These are phyloP conservation scores for Taphrina sp. DNA, from an alignment of 1,139 yeast genomes.

Conservation along the genomic window DNA sequence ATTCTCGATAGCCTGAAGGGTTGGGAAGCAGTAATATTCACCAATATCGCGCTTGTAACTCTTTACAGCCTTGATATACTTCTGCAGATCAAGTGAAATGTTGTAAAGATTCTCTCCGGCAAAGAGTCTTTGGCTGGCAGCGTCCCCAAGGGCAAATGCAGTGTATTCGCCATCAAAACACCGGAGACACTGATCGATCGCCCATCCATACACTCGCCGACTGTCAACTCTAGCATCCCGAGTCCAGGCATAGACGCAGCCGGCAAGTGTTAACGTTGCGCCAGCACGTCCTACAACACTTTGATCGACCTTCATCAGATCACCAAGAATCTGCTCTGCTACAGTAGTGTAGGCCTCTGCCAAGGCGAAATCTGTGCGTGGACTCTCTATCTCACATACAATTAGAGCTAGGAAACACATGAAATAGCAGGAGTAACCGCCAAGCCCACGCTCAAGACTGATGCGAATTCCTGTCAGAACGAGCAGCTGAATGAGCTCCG, in stretches of 20 bases:
- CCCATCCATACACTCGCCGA: background rate
- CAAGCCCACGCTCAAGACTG: conserved; percentile 4
- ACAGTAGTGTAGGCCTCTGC: conserved; percentile 2
- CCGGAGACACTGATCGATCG: conserved; percentile 11
- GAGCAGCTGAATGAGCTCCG: conserved; percentile 1
- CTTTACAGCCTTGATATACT: conserved; percentile 10
- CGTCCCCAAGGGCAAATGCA: conserved; percentile 23
- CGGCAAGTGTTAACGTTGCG: conserved; percentile 8
- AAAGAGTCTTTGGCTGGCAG: background rate
- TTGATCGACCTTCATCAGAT: conserved; percentile 5
- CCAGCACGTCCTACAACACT: conserved; percentile 1
- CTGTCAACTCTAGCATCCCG: conserved; percentile 12
- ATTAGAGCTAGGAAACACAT: conserved; percentile 5
- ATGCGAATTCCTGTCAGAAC: conserved; percentile 6
- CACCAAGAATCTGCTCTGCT: conserved; percentile 6
- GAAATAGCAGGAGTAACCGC: conserved; percentile 18
- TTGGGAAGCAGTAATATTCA: conserved; percentile 4
- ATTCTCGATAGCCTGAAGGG: conserved; percentile 8
- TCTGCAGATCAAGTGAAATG: background rate
- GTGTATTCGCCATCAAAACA: conserved; percentile 22
- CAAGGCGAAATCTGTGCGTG: conserved; percentile 6
- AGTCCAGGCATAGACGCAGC: conserved; percentile 3
- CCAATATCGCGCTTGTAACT: conserved; percentile 21
- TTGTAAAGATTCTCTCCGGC: conserved; percentile 3
- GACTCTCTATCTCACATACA: conserved; percentile 9